Conservation (phyloP, 768 basidiomycete species). For the Boletus bicolor region DNA sequence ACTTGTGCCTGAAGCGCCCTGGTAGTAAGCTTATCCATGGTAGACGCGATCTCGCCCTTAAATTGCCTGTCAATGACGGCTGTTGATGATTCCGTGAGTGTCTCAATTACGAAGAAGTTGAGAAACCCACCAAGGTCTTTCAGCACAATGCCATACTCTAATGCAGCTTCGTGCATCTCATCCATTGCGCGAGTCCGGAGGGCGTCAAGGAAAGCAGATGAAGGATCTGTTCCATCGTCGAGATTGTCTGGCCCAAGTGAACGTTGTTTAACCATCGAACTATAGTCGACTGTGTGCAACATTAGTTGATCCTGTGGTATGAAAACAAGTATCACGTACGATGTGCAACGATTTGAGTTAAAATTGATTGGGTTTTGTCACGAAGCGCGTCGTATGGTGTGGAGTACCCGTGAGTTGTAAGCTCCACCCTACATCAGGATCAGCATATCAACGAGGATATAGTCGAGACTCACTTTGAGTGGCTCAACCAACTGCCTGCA, state of each 20-base stretch:
- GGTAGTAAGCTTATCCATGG: slow-evolving; percentile 84
- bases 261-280: slow-evolving; percentile 73
- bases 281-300: slow-evolving; percentile 43
- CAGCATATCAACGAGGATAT: slow-evolving; percentile 28
- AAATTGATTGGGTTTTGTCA: slow-evolving; percentile 84
- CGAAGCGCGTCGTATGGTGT: slow-evolving; percentile 76
- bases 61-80: slow-evolving; percentile 87
- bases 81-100: slow-evolving; percentile 25
- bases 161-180: slow-evolving; percentile 75
- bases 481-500: slow-evolving; percentile 50
- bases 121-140: slow-evolving; percentile 65
- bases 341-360: slow-evolving; percentile 84
- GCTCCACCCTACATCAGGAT: slow-evolving; percentile 44
- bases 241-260: slow-evolving; percentile 73
- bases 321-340: slow-evolving; percentile 37
- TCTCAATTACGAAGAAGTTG: not conserved
- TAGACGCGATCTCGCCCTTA: slow-evolving; percentile 82
- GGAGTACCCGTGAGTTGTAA: slow-evolving; percentile 80
- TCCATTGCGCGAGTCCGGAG: slow-evolving; percentile 82
- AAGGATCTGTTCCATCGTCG: slow-evolving; percentile 65
- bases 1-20: slow-evolving; percentile 84
- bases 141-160: slow-evolving; percentile 80
- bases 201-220: slow-evolving; percentile 79
- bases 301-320: not conserved
- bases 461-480: slow-evolving; percentile 35